Evolutionary conservation across 176 grass and related monocot genomes (phyloP).

Genomic region (Tuctoria greenei): DNA sequence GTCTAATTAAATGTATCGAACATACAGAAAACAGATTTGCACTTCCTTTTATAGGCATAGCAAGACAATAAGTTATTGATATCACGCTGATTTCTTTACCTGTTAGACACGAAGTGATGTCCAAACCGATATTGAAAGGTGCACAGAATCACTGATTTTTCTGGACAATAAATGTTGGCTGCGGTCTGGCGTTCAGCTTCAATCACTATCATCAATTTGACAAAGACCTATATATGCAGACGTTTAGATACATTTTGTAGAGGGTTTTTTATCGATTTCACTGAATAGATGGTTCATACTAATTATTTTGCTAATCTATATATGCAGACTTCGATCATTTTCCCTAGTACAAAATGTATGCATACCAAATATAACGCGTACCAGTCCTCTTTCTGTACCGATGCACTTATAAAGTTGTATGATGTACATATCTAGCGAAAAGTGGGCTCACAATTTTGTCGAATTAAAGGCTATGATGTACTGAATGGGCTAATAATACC

Average conservation of each 20-base stretch:
- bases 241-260: background rate
- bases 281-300: no score
- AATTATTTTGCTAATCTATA: background rate
- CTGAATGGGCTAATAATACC: background rate
- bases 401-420: background rate
- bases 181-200: slow-evolving; percentile 15
- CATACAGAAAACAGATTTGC: background rate
- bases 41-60: background rate
- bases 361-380: background rate
- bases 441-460: background rate
- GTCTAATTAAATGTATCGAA: background rate
- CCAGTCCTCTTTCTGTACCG: background rate
- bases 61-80: background rate
- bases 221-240: background rate
- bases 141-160: slow-evolving; percentile 25
- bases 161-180: slow-evolving; percentile 24
- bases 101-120: slow-evolving; percentile 27
- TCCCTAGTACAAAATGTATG: background rate
- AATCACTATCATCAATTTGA: slow-evolving; percentile 26
- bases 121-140: slow-evolving; percentile 15
- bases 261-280: no score
- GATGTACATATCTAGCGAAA: background rate
- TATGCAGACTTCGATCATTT: background rate
- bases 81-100: slow-evolving; percentile 27
- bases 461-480: background rate